Base-by-base conservation (phyloP, 495 filamentous ascomycete genomes). In the Lasiosphaeria hispida region DNA sequence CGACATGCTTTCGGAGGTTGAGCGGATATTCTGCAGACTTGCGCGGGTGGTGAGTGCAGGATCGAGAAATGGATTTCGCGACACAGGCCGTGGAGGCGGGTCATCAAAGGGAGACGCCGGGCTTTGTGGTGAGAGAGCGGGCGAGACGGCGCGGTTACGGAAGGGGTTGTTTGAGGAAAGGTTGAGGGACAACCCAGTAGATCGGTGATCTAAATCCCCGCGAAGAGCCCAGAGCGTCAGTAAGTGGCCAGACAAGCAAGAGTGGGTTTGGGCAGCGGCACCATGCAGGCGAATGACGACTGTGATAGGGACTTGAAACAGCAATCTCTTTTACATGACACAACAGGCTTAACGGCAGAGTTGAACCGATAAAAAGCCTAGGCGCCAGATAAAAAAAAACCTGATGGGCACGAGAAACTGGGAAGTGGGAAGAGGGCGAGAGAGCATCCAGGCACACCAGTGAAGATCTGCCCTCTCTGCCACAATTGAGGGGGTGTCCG, bases 91-190 rank as follows among this genome's bases (percentile, higher is more conserved):
- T 65, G 88, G 78, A 67, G 70, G 81, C 70, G 79, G 73, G 69
- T 76, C 68, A 73, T 78, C 81, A 68, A 80, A 76, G 63, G 81
- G 79, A 60, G 74, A 79, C 66, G 68, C 74, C 64, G 69, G 80
- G 60, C 69, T 67, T 48, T 65, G 42, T 10, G 39, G 76, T 49
- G 57, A 71, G 49, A 66, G 71, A 55, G 71, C 63, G 48, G 90
- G 92, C 56, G 92, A 94, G 7, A 82, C 75, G 44, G 89, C 86
- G 63, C 89, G 88, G 72, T 96, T 96, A 77, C 94, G 87, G 71
- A 98, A 98, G n/a, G 94, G 94, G 67, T 98, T 98, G 80, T 97
- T 97, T 61, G 94, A 97, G 58, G 85, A 83, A 67, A 94, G 81
- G 67, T 85, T 87, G 69, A 85, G 74, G 11, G 80, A 68, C 66